Evolutionary conservation across 371 early-diverging fungal species (phyloP), one percentile per base, ranked within the genome.

Genomic region (Mortierella sp.): DNA sequence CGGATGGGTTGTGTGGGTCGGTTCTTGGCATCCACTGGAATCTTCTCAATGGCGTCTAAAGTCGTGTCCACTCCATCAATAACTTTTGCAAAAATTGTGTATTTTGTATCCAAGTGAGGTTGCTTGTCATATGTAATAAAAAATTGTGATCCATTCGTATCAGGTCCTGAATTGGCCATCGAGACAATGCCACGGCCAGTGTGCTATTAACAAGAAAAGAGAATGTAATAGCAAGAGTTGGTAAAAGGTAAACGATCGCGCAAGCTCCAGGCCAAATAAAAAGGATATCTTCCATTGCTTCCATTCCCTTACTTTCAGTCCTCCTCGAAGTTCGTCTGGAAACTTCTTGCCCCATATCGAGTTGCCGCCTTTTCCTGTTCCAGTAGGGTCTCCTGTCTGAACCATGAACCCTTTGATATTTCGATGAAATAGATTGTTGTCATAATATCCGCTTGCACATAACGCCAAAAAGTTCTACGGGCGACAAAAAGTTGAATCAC

Each of bases 111-210:
- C 35, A 98, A 87, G 80, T 96, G 96, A 5, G 93, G 88, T 66
- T 93, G 94, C 63, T 94, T 94, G 39, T 86, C 89, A 70, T 96
- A 96, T 2, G 94, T 95, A 64, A 98, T 96, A 84, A 96, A 98
- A 84, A 97, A 98, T 78, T 98, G 97, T 0, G 96, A 96, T 35
- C 94, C 93, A 62, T 96, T 96, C 30, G 94, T 95, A 64, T 95
- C 92, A 0, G 96, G 94, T n/a, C 97, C 97, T 20, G 92, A 90
- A 84, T 97, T 98, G 22, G 98, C 98, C 97, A 98, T 98, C 5
- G 94, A 92, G 5, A 97, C 88, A 26, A 97, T 93, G 1, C 97
- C 97, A 11, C 95, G 90, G 0, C 91, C 91, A 73, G 95, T 94
- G 84, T 97, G 98, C 92, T 94, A 83, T 65, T 16, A 39, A 40